Evolutionary conservation across 2,329 filamentous ascomycete species (phyloP).

Genomic region (Sarocladiaceae sp.): DNA sequence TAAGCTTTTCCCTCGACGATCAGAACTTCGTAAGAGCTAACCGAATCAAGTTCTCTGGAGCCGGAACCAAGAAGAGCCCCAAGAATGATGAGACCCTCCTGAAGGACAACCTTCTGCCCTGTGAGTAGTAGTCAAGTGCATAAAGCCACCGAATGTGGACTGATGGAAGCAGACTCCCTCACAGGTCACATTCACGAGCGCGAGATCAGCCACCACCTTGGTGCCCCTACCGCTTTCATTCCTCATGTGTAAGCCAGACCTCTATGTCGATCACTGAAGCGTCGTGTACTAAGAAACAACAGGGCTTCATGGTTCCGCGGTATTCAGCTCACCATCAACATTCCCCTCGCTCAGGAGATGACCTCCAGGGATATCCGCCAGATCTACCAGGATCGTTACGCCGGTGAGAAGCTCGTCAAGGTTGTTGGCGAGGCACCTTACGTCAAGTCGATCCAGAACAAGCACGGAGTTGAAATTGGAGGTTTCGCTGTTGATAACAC

Average conservation of each 20-base stretch:
- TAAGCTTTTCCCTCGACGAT: background rate
- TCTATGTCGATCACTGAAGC: too few species aligned
- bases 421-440: constrained; percentile 81
- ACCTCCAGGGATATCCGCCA: constrained; percentile 88
- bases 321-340: constrained; percentile 86
- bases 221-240: constrained; percentile 73
- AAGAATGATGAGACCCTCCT: constrained; percentile 89
- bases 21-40: background rate
- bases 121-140: background rate
- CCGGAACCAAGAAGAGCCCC: constrained; percentile 86
- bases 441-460: constrained; percentile 79
- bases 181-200: constrained; percentile 94
- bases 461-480: constrained; percentile 90
- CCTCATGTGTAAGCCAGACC: constrained; percentile 76
- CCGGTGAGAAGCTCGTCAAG: constrained; percentile 92
- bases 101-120: constrained; percentile 72
- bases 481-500: constrained; percentile 89
- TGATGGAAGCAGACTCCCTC: constrained; percentile 33
- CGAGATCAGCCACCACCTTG: constrained; percentile 79
- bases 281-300: too few species aligned
- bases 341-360: constrained; percentile 83
- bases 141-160: background rate
- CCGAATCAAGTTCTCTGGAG: constrained; percentile 66
- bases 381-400: constrained; percentile 93
- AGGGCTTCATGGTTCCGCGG: constrained; percentile 90